Percentiles rank a stretch among this genome's conserved stretches.
Evolutionary conservation across 2,329 filamentous ascomycete genomes (phyloP).

Genomic region (Hansfordia pulvinata): DNA sequence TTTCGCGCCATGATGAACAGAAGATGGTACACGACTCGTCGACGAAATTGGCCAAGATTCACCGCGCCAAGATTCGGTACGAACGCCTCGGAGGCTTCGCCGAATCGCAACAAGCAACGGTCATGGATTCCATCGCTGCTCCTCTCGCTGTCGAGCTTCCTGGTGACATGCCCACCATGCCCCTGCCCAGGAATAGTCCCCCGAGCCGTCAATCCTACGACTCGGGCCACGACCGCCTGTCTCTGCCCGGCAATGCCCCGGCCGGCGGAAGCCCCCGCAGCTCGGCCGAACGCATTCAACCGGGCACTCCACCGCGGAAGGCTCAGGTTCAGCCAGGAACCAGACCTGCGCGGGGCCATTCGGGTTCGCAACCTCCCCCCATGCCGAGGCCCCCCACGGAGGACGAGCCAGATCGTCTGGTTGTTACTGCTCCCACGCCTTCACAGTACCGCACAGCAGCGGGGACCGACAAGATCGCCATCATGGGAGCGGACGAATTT

Average conservation of each 20-base stretch:
- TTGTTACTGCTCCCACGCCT: slow-evolving; percentile 43
- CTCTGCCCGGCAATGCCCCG: slow-evolving; percentile 17
- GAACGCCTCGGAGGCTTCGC: slow-evolving; percentile 33
- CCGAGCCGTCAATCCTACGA: slow-evolving; percentile 41
- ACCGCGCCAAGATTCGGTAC: slow-evolving; percentile 59
- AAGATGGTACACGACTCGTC: slow-evolving; percentile 64
- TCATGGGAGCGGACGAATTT: slow-evolving; percentile 45
- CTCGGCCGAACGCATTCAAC: slow-evolving; percentile 31
- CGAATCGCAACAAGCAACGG: slow-evolving; percentile 25
- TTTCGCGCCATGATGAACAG: slow-evolving; percentile 61
- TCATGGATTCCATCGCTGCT: slow-evolving; percentile 24
- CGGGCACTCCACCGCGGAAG: slow-evolving; percentile 17
- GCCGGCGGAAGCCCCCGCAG: slow-evolving; percentile 32
- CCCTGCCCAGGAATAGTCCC: slow-evolving; percentile 21
- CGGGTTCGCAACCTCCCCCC: slow-evolving; percentile 8
- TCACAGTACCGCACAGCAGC: slow-evolving; percentile 41
- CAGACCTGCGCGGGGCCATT: slow-evolving; percentile 11
- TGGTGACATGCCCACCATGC: slow-evolving; percentile 32
- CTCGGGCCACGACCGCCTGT: slow-evolving; percentile 36
- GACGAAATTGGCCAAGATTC: slow-evolving; percentile 70
- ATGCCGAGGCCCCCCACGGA: slow-evolving; percentile 11
- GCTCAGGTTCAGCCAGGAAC: slow-evolving; percentile 17
- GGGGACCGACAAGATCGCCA: slow-evolving; percentile 56
- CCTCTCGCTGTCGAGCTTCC: slow-evolving; percentile 45
- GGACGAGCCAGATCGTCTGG: slow-evolving; percentile 37